phyloP scores from a whole-genome alignment of 768 basidiomycete genomes.

The Psilocybe cyanescens region DNA sequence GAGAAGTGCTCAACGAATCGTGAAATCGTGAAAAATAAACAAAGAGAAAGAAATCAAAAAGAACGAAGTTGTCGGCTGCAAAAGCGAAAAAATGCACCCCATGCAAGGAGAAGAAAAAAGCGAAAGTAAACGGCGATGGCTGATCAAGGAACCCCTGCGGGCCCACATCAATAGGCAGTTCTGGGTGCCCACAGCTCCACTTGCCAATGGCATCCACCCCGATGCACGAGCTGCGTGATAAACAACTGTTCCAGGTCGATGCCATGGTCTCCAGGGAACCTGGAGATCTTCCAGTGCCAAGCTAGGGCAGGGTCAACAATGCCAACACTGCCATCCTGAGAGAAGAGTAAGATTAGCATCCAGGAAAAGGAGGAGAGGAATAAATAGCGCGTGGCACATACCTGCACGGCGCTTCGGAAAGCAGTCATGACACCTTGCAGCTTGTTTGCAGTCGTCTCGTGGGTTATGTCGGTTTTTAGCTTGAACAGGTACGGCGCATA shows the following conservation, averaged over 20 bases:
- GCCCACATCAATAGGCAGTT: too few species aligned
- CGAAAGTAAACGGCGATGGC: background rate
- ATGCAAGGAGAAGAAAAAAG: background rate
- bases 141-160: too few species aligned
- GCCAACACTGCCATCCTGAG: background rate
- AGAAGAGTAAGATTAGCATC: too few species aligned
- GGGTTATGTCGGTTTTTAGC: slow-evolving; percentile 13
- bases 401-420: slow-evolving; percentile 1
- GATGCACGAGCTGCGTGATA: slow-evolving; percentile 42
- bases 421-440: slow-evolving; percentile 24
- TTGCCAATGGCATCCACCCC: slow-evolving; percentile 46
- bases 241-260: slow-evolving; percentile 29
- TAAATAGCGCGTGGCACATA: background rate
- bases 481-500: slow-evolving; percentile 45
- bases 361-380: background rate
- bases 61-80: too few species aligned
- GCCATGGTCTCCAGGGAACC: slow-evolving; percentile 9
- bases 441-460: too few species aligned
- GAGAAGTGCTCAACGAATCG: background rate
- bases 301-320: slow-evolving; percentile 33
- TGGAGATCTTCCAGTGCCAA: slow-evolving; percentile 38
- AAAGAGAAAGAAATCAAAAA: background rate
- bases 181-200: slow-evolving; percentile 41
- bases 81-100: background rate
- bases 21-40: background rate